Base-by-base conservation (phyloP, 2,329 filamentous ascomycete genomes). In the Cytospora schulzeri region DNA sequence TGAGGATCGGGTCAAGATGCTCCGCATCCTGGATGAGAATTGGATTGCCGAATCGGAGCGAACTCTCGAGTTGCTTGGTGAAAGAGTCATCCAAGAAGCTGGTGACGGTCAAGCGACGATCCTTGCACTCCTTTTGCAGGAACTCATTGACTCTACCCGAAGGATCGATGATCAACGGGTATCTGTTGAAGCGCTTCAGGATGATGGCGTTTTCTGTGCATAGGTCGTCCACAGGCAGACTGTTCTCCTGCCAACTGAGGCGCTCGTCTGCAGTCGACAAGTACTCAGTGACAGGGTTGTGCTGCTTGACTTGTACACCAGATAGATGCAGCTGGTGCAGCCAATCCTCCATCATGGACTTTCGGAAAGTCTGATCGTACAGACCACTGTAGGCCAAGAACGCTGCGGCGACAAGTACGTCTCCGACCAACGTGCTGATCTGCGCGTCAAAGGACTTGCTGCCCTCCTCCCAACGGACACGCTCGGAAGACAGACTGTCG, bases 151-250 rank as follows among this genome's bases (percentile, higher is more conserved):
- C 92, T 69, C 95, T 88, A 51, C 95, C 95, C 17, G 95, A 98
- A 1, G 96, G 96, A 76, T 99, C 95, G 75, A 99, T 97, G 76
- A 99, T 98, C 66, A 99, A 86, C 53, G 96, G 95, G 76, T 99
- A 99, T 68, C 95, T 88, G 80, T 99, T 99, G 88, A 97, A 99
- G 65, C 95, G 89, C 81, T 98, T 93, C 67, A 99, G 86, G 70
- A 99, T 90, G 73, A 99, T 97, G 53, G 96, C 95, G 73, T 99
- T 99, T 78, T 99, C 95, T 0, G 95, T 99, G 83, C 95, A 99
- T 50, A 99, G 85, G 74, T 99, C 95, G 75, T 99, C 95, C 5
- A 97, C 94, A 2, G 96, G 95, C 57, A 99, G 81, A 19, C 90
- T 90, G 74, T 99, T 92, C 71, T 93, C 90, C 79, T 99, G 96